A percentile compares a stretch with the other conserved stretches of the same genome.
These are phyloP conservation scores for Aureobasidium vineae DNA, from an alignment of 2,329 filamentous ascomycete species.

Conservation along the genomic window DNA sequence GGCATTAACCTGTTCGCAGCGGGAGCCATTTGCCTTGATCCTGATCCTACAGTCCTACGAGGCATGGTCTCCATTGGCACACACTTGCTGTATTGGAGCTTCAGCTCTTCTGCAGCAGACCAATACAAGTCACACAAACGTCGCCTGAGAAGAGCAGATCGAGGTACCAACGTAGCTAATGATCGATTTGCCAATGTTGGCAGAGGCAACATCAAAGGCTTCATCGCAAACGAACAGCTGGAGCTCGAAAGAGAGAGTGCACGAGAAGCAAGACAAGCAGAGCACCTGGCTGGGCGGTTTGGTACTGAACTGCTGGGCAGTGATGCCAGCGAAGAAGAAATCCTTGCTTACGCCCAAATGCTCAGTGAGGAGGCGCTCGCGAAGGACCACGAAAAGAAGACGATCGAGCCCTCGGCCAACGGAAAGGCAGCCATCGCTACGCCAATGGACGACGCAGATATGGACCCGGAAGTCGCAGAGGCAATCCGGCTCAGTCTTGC, in stretches of 20 bases:
- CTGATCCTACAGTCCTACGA: slow-evolving; percentile 78
- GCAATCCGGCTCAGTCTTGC: slow-evolving; percentile 57
- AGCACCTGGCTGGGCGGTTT: slow-evolving; percentile 73
- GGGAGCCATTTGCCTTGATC: slow-evolving; percentile 80
- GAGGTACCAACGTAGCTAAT: slow-evolving; percentile 58
- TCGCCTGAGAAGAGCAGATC: slow-evolving; percentile 67
- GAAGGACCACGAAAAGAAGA: slow-evolving; percentile 49
- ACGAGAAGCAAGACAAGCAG: slow-evolving; percentile 64
- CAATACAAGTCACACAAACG: slow-evolving; percentile 75
- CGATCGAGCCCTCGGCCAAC: slow-evolving; percentile 42
- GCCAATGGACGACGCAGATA: slow-evolving; percentile 41
- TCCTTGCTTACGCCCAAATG: slow-evolving; percentile 62
- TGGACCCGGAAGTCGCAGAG: slow-evolving; percentile 61
- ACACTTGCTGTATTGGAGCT: slow-evolving; percentile 89
- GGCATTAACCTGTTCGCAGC: slow-evolving; percentile 77
- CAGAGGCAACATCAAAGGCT: slow-evolving; percentile 70
- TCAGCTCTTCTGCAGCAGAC: slow-evolving; percentile 74
- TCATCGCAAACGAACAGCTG: slow-evolving; percentile 80
- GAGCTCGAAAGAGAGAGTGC: slow-evolving; percentile 74
- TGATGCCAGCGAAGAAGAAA: slow-evolving; percentile 59
- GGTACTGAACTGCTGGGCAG: slow-evolving; percentile 70
- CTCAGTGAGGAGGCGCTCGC: slow-evolving; percentile 59
- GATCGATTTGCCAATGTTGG: slow-evolving; percentile 62
- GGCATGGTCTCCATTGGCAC: slow-evolving; percentile 86
- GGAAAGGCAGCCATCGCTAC: slow-evolving; percentile 39